Percentiles rank a stretch among this genome's conserved stretches.
Evolutionary conservation across 176 grass and related monocot genomes (phyloP).

Genomic region (Bonia amplexicaulis): DNA sequence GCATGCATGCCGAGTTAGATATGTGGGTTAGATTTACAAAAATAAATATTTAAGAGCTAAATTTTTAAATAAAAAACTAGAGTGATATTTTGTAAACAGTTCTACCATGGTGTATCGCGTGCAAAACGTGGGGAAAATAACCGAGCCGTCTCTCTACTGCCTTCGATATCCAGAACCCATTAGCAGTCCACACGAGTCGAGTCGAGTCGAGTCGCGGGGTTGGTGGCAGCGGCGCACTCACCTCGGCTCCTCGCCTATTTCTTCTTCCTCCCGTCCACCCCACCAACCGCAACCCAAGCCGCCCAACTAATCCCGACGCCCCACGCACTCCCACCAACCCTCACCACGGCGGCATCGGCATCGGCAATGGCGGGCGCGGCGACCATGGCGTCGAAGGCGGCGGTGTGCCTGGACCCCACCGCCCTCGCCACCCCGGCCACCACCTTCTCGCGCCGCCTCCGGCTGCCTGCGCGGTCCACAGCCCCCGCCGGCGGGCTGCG

Average conservation of each 20-base stretch:
- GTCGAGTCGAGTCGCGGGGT: slow-evolving; percentile 4
- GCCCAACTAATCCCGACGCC: not conserved
- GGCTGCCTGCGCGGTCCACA: not conserved
- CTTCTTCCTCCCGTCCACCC: slow-evolving; percentile 19
- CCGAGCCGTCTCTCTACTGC: no score
- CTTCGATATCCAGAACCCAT: no score
- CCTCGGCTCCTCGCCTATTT: slow-evolving; percentile 16
- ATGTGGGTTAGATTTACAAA: no score
- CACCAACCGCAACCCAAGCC: slow-evolving; percentile 25
- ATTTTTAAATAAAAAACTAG: no score
- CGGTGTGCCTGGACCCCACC: slow-evolving; percentile 25
- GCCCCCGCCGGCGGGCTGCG: not conserved
- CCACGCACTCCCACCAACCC: not conserved
- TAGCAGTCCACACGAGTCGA: not conserved
- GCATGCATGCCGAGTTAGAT: no score
- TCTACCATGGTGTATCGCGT: no score
- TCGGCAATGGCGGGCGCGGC: slow-evolving; percentile 19
- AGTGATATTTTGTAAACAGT: no score
- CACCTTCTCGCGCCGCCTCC: slow-evolving; percentile 14
- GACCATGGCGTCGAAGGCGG: slow-evolving; percentile 24
- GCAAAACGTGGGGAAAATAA: no score
- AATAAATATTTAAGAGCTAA: no score
- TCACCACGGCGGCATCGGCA: not conserved
- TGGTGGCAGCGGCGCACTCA: slow-evolving; percentile 14
- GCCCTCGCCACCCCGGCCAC: not conserved